Percentiles rank a stretch among this genome's conserved stretches.
phyloP scores from a whole-genome alignment of 2,329 filamentous ascomycete species.

The Penicillium sp. region DNA sequence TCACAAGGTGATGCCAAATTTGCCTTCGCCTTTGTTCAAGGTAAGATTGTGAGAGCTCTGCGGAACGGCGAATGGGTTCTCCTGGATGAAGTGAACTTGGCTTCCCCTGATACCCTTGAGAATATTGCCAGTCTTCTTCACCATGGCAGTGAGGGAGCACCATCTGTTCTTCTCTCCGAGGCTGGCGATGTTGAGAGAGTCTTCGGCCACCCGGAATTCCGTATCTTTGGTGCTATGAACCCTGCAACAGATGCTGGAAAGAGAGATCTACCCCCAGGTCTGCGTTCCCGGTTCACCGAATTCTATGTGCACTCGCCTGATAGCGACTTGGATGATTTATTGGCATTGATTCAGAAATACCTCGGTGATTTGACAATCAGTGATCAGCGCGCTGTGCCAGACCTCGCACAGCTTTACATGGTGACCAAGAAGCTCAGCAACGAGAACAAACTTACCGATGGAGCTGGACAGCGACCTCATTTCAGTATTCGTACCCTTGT shows the following conservation, averaged over 20 bases:
- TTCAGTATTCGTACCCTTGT: conserved; percentile 94
- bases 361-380: conserved; percentile 62
- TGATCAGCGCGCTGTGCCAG: conserved; percentile 64
- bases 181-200: conserved; percentile 88
- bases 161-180: conserved; percentile 82
- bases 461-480: conserved; percentile 89
- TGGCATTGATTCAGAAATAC: conserved; percentile 81
- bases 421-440: conserved; percentile 74
- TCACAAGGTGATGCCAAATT: conserved; percentile 67
- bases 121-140: conserved; percentile 81
- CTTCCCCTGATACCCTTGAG: conserved; percentile 87
- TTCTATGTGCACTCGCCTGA: conserved; percentile 90
- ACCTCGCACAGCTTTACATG: conserved; percentile 79
- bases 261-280: conserved; percentile 77
- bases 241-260: conserved; percentile 96
- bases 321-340: conserved; percentile 71
- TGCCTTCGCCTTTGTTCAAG: conserved; percentile 91
- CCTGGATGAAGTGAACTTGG: conserved; percentile 93
- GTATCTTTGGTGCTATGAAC: conserved; percentile 98
- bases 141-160: conserved; percentile 59
- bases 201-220: conserved; percentile 80
- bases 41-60: conserved; percentile 90
- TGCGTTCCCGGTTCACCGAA: conserved; percentile 89
- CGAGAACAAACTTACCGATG: conserved; percentile 80
- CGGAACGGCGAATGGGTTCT: conserved; percentile 95